Percentiles rank a stretch among this genome's conserved stretches.
Evolutionary conservation across 495 filamentous ascomycete species (phyloP).

Genomic region (Choiromyces venosus): DNA sequence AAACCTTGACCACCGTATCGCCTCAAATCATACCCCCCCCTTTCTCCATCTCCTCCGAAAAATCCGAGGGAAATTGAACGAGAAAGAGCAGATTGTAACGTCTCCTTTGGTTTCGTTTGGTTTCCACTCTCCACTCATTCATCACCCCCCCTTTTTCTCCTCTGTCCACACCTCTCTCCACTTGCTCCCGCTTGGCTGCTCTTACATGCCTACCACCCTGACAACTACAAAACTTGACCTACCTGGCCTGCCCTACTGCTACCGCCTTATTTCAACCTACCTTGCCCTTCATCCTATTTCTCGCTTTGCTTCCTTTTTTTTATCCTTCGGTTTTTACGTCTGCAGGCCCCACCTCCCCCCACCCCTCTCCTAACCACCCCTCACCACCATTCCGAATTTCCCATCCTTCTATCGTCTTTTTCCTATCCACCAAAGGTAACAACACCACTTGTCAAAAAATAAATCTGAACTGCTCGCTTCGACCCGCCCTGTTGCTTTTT

Average conservation of each 20-base stretch:
- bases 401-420: constrained; percentile 32
- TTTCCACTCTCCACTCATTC: neutral
- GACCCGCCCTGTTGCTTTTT: constrained; percentile 26
- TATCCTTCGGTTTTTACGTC: neutral
- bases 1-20: neutral
- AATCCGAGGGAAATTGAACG: neutral
- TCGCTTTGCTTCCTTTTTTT: neutral
- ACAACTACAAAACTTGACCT: neutral
- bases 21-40: neutral
- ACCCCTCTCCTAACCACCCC: constrained; percentile 39
- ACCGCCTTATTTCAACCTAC: neutral
- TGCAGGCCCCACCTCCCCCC: constrained; percentile 33
- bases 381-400: constrained; percentile 32
- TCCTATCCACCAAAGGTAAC: constrained; percentile 13
- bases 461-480: constrained; percentile 28
- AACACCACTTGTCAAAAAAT: constrained; percentile 13
- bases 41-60: neutral
- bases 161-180: neutral
- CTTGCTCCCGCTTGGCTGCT: neutral
- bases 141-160: neutral
- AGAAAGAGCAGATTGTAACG: neutral
- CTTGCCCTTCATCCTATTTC: neutral
- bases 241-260: neutral
- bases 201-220: neutral
- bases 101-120: neutral